Conservation (phyloP, 305 asterid genomes). For the Fraxinus latifolia region DNA sequence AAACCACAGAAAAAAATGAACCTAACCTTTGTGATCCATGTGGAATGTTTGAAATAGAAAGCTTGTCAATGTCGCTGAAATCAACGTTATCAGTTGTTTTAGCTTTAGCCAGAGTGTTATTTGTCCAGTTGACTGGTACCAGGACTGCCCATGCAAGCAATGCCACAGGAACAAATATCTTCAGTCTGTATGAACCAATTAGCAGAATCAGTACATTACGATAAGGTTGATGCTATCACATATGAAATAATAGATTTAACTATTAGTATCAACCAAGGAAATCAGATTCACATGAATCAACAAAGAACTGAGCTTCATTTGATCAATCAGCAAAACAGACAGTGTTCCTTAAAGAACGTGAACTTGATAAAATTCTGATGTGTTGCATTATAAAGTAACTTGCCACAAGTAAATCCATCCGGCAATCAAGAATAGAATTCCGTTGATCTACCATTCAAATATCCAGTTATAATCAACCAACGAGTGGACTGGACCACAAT, state of each 20-base stretch:
- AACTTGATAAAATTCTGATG: background rate
- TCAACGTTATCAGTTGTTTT: conserved; percentile 20
- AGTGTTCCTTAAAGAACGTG: background rate
- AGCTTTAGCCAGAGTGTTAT: conserved; percentile 58
- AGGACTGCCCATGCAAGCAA: conserved; percentile 74
- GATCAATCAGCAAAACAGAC: background rate
- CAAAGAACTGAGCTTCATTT: background rate
- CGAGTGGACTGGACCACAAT: background rate
- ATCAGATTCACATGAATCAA: background rate
- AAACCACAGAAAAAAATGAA: conserved; percentile 12
- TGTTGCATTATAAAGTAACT: background rate
- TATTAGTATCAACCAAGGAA: background rate
- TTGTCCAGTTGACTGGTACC: conserved; percentile 96
- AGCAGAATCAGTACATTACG: conserved; percentile 22
- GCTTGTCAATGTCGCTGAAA: conserved; percentile 77
- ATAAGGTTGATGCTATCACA: background rate
- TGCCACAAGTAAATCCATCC: background rate
- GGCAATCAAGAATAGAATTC: background rate
- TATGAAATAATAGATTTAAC: background rate
- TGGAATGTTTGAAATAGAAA: conserved; percentile 89
- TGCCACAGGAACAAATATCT: conserved; percentile 83
- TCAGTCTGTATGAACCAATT: conserved; percentile 55
- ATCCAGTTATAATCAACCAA: background rate
- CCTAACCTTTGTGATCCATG: conserved; percentile 66
- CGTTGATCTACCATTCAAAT: background rate